These are phyloP conservation scores for Phytopythium vexans DNA, from an alignment of 352 stramenopile species.

Conservation along the genomic window DNA sequence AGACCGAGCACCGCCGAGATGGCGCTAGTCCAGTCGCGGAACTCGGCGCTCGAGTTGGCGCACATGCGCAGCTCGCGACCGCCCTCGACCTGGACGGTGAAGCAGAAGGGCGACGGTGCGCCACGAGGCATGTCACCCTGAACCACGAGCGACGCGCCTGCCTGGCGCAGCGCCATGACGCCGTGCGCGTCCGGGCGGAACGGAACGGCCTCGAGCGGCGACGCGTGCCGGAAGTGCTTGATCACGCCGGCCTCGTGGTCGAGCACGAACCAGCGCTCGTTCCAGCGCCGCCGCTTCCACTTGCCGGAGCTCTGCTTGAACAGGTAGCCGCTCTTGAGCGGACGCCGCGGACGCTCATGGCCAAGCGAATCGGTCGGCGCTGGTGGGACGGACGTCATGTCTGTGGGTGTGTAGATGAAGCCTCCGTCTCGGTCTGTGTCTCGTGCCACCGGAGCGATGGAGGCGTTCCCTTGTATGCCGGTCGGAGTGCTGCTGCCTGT, in stretches of 20 bases:
- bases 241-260: constrained; percentile 58
- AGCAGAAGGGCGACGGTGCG: constrained; percentile 81
- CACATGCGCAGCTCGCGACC: constrained; percentile 52
- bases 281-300: constrained; percentile 79
- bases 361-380: too few relatives aligned
- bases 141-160: constrained; percentile 57
- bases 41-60: constrained; percentile 65
- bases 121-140: constrained; percentile 63
- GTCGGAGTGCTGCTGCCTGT: too few relatives aligned
- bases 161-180: constrained; percentile 36
- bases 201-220: constrained; percentile 42
- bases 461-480: too few relatives aligned
- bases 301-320: constrained; percentile 78
- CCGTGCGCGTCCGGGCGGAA: constrained; percentile 61
- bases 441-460: too few relatives aligned
- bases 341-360: neutral
- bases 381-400: too few relatives aligned
- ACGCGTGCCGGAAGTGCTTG: constrained; percentile 74
- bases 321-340: constrained; percentile 54
- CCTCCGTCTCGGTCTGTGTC: too few relatives aligned
- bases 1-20: constrained; percentile 70
- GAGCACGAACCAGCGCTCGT: constrained; percentile 81
- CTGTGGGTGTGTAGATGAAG: too few relatives aligned
- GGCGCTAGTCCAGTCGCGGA: constrained; percentile 70
- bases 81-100: constrained; percentile 45